Conservation (phyloP, 345 rosid genomes). For the Citrus inodora region DNA sequence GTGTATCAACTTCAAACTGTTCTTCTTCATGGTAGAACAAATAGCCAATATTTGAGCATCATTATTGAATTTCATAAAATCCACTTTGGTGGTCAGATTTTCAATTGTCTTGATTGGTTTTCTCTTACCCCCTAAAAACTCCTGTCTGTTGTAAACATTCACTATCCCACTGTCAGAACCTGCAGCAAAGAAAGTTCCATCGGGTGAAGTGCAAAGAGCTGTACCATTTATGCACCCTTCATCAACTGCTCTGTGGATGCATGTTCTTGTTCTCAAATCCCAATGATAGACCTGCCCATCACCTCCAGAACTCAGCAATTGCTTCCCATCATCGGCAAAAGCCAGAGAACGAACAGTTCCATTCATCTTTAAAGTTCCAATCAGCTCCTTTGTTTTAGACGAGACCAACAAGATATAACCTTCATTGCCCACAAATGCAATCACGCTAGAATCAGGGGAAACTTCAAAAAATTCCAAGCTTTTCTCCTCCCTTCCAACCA, state of each 20-base stretch:
- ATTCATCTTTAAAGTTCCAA: constrained; percentile 88
- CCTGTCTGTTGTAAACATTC: constrained; percentile 75
- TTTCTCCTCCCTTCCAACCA: constrained; percentile 95
- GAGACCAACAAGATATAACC: constrained; percentile 85
- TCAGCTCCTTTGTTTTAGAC: constrained; percentile 73
- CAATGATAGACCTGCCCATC: constrained; percentile 88
- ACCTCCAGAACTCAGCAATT: constrained; percentile 81
- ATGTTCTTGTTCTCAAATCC: constrained; percentile 83
- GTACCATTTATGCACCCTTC: constrained; percentile 85
- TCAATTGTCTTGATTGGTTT: constrained; percentile 73
- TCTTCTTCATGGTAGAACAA: constrained; percentile 72
- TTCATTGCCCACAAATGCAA: constrained; percentile 87
- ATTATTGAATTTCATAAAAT: constrained; percentile 72
- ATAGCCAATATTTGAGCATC: constrained; percentile 87
- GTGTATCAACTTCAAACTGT: constrained; percentile 48
- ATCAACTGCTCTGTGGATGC: constrained; percentile 80
- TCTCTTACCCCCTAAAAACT: constrained; percentile 77
- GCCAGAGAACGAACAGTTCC: constrained; percentile 78
- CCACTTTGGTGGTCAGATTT: constrained; percentile 74
- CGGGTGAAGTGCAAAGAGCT: constrained; percentile 55
- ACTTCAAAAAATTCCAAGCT: constrained; percentile 91
- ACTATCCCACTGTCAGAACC: constrained; percentile 89
- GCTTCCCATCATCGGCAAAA: constrained; percentile 63
- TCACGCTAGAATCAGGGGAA: constrained; percentile 70
- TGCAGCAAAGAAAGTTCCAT: constrained; percentile 68